Evolutionary conservation across 2,329 filamentous ascomycete species (phyloP), one percentile per base, ranked within the genome.

Genomic region (Annulohypoxylon truncatum): DNA sequence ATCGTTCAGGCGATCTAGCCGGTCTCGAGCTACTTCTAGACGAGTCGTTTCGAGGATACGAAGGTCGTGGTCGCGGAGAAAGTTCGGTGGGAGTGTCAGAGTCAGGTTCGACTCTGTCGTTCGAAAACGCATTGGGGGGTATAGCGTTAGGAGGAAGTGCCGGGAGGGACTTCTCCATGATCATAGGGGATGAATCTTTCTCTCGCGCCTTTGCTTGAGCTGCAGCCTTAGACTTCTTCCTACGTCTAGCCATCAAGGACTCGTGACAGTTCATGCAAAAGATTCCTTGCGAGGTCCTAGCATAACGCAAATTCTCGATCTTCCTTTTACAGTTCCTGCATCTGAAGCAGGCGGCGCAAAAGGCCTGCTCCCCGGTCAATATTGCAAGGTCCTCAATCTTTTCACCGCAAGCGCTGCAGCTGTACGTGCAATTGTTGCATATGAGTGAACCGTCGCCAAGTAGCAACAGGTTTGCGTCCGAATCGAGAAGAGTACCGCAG

Each of bases 201-300:
- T 89, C 88, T 73, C 87, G 83, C 53, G 84, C 80, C 73, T 90
- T 90, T 51, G 86, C 84, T 66, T 85, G 84, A 0, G 86, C 84
- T 42, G 86, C 84, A 55, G 89, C 87, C 79, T 93, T 94, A 38
- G 91, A 90, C 79, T 93, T 94, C 82, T 98, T 97, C 75, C 93
- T 88, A 70, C 95, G 87, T 69, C 95, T 87, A 52, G 95, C 93
- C 94, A 98, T 98, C 56, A 99, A 82, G 26, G 93, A 96, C 80
- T 99, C 96, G 77, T 99, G 96, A 78, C 96, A 99, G 76, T 91
- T 94, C 96, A 99, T 99, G 82, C 96, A 99, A 78, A 99, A 98
- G 73, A 99, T 99, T 66, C 96, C 96, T 80, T 98, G 96, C 6
- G 95, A 97, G 1, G 96, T 99, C 76, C 96, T 90, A 58, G 96